These are phyloP conservation scores for Ceratobasidium sp. DNA, from an alignment of 1,284 basidiomycete genomes.

Conservation along the genomic window DNA sequence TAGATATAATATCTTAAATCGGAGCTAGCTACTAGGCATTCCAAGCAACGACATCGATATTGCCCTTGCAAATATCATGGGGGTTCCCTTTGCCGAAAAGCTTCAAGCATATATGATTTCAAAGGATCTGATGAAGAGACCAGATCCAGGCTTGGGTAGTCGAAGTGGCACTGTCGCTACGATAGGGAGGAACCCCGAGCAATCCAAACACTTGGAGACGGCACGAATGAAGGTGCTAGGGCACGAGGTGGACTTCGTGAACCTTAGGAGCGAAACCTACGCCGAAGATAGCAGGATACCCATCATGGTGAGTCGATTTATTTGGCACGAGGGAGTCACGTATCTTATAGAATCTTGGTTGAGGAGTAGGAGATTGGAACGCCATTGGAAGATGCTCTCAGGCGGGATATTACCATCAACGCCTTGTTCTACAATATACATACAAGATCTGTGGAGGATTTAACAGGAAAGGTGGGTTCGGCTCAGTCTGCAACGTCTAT, in stretches of 20 bases:
- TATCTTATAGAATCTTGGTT: neutral
- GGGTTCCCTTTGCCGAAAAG: constrained; percentile 87
- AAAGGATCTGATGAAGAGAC: constrained; percentile 50
- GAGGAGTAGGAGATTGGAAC: constrained; percentile 85
- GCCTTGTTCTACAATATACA: constrained; percentile 97
- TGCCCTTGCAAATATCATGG: constrained; percentile 90
- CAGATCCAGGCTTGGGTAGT: neutral
- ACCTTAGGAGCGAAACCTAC: constrained; percentile 93
- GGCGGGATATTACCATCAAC: constrained; percentile 97
- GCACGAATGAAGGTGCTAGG: constrained; percentile 89
- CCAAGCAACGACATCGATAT: constrained; percentile 95
- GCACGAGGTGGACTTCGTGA: constrained; percentile 93
- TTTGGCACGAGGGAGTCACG: neutral
- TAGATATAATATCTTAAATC: constrained; percentile 34
- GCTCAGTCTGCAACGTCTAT: neutral
- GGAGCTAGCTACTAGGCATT: constrained; percentile 78
- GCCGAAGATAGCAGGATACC: constrained; percentile 90
- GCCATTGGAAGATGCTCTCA: constrained; percentile 89
- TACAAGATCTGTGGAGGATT: constrained; percentile 88
- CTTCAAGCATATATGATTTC: constrained; percentile 77
- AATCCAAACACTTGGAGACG: constrained; percentile 98
- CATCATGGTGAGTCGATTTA: constrained; percentile 72
- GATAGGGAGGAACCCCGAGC: constrained; percentile 95
- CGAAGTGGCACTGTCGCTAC: constrained; percentile 62
- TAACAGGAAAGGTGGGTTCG: constrained; percentile 77